Conservation (phyloP, 1,139 yeast genomes). For the Nakaseomyces glabratus region DNA sequence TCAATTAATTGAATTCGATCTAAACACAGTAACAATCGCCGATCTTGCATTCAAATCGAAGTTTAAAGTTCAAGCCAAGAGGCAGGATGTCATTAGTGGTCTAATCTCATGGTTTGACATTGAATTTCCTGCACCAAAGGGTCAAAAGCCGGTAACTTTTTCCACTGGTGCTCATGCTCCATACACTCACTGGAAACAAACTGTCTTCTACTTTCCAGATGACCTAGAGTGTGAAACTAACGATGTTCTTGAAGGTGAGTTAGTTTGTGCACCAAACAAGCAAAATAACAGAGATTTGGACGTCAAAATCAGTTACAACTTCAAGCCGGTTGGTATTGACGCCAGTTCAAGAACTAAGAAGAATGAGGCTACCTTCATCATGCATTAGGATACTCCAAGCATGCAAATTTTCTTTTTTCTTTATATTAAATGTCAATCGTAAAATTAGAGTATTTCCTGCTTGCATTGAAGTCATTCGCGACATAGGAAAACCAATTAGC, state of each 20-base stretch:
- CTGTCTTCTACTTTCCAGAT: constrained; percentile 83
- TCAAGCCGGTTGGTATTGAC: constrained; percentile 44
- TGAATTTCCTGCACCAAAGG: constrained; percentile 60
- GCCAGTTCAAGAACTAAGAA: constrained; percentile 44
- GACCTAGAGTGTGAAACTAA: constrained; percentile 72
- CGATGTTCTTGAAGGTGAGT: constrained; percentile 60
- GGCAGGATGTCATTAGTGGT: constrained; percentile 81
- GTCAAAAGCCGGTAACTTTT: constrained; percentile 47
- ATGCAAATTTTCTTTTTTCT: too few species aligned
- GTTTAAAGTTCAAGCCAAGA: constrained; percentile 62
- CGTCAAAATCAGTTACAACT: constrained; percentile 47
- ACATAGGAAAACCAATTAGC: too few species aligned
- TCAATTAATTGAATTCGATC: constrained; percentile 72
- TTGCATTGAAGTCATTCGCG: too few species aligned
- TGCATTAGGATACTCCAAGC: constrained; percentile 29
- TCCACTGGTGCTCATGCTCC: constrained; percentile 76
- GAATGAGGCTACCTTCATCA: constrained; percentile 24
- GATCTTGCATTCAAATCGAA: constrained; percentile 66
- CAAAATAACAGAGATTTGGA: constrained; percentile 80
- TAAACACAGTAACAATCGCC: constrained; percentile 77
- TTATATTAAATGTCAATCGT: too few species aligned
- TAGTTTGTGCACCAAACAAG: constrained; percentile 69
- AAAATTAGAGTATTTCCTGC: too few species aligned
- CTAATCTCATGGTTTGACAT: constrained; percentile 92
- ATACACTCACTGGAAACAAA: constrained; percentile 95